Conservation (phyloP, 1,139 yeast genomes). For the Eremothecium cymbalariae region DNA sequence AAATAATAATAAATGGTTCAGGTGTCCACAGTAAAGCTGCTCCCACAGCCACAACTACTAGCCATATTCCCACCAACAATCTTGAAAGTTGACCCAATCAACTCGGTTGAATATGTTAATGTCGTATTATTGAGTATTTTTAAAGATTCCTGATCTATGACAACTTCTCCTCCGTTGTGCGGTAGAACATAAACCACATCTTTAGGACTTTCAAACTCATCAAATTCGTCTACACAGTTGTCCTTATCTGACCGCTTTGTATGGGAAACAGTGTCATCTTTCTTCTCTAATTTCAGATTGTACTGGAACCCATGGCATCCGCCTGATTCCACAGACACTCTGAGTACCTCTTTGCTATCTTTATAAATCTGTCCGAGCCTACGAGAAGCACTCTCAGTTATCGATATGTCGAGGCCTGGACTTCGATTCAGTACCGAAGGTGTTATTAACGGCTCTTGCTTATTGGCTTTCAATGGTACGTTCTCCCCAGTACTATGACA, state of each 20-base stretch:
- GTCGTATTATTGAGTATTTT: slow-evolving; percentile 80
- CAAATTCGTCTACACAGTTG: slow-evolving; percentile 52
- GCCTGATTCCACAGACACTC: slow-evolving; percentile 87
- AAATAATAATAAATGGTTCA: background rate
- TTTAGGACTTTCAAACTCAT: slow-evolving; percentile 33
- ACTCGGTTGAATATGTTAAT: slow-evolving; percentile 81
- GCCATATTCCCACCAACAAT: slow-evolving; percentile 82
- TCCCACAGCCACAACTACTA: slow-evolving; percentile 94
- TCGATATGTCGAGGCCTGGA: slow-evolving; percentile 29
- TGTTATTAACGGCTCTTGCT: background rate
- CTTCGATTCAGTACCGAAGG: slow-evolving; percentile 19
- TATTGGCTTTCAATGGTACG: no score
- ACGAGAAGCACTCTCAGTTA: slow-evolving; percentile 41
- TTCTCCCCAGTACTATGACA: no score
- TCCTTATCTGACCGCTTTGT: slow-evolving; percentile 23
- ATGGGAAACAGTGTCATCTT: slow-evolving; percentile 45
- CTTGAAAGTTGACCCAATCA: slow-evolving; percentile 91
- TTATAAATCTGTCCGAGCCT: slow-evolving; percentile 51
- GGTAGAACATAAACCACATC: slow-evolving; percentile 22
- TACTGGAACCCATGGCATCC: slow-evolving; percentile 99
- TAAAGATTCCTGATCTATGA: slow-evolving; percentile 73
- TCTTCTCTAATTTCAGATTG: slow-evolving; percentile 53
- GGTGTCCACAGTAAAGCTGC: slow-evolving; percentile 67
- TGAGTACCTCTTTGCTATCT: slow-evolving; percentile 49
- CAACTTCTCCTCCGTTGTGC: slow-evolving; percentile 36